Percentiles rank a stretch among this genome's conserved stretches.
Evolutionary conservation across 352 stramenopile species (phyloP).

Genomic region (Thalassiosira delicatula): DNA sequence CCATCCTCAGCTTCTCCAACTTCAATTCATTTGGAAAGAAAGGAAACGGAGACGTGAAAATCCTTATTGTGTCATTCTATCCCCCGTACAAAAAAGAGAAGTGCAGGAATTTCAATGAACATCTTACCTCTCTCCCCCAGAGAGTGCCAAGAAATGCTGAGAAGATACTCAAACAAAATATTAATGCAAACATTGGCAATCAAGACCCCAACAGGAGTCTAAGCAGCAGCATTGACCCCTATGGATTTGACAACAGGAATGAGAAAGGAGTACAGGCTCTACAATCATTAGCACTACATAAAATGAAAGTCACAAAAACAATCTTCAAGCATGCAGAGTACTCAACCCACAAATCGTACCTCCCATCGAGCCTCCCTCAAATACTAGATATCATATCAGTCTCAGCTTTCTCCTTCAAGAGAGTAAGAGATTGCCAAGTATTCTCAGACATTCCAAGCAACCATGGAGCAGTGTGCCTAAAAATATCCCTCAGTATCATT

Average conservation of each 20-base stretch:
- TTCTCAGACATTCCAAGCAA: not conserved
- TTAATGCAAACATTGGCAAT: constrained; percentile 16
- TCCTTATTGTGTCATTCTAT: constrained; percentile 16
- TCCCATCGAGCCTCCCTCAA: not conserved
- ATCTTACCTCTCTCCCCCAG: not conserved
- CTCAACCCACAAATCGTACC: not conserved
- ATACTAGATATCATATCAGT: not conserved
- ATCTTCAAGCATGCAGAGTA: not conserved
- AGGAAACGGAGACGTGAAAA: not conserved
- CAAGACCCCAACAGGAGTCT: not conserved
- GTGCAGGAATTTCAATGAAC: constrained; percentile 1
- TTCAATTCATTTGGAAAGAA: not conserved
- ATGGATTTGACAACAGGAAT: constrained; percentile 21
- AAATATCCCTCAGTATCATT: not conserved
- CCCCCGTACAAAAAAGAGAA: not conserved
- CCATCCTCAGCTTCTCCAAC: not conserved
- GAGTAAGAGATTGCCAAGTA: not conserved
- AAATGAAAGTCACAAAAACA: not conserved
- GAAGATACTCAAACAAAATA: constrained; percentile 3
- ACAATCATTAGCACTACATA: not conserved
- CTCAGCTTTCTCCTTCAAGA: not conserved
- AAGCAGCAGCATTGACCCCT: constrained; percentile 5
- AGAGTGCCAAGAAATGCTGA: not conserved
- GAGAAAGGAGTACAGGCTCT: not conserved
- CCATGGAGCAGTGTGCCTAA: not conserved